Percentiles rank a stretch among this genome's conserved stretches.
These are phyloP conservation scores for Camelina laxa DNA, from an alignment of 345 rosid genomes.

Conservation along the genomic window DNA sequence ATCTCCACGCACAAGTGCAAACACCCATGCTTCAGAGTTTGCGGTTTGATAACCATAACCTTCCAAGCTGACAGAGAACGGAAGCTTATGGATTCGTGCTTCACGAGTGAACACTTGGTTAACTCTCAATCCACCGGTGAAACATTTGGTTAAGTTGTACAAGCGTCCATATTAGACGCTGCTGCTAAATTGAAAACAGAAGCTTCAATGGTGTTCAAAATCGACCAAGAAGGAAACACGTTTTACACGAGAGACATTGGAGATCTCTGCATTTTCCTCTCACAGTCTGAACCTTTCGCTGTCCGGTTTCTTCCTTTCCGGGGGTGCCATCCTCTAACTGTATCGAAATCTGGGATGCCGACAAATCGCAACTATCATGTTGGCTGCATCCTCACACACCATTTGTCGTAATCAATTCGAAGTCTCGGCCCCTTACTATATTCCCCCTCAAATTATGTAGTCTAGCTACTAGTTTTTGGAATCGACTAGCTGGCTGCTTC, in stretches of 20 bases:
- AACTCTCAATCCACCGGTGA: not conserved
- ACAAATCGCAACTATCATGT: too few species aligned
- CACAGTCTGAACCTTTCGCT: not conserved
- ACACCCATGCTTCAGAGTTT: not conserved
- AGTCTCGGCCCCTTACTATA: too few species aligned
- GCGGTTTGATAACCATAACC: not conserved
- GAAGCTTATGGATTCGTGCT: not conserved
- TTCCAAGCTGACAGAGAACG: not conserved
- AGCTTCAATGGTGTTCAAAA: not conserved
- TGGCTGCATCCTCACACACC: too few species aligned
- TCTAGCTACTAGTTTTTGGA: too few species aligned
- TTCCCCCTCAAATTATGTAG: too few species aligned
- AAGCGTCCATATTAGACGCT: not conserved
- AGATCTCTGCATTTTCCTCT: not conserved
- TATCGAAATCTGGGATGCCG: too few species aligned
- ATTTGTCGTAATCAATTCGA: too few species aligned
- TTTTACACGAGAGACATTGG: not conserved
- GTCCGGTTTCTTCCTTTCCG: not conserved
- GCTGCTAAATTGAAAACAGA: not conserved
- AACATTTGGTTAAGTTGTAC: not conserved
- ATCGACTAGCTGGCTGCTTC: too few species aligned
- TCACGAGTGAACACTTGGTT: constrained; percentile 11
- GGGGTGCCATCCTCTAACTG: too few species aligned
- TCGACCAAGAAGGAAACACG: not conserved
- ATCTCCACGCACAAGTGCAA: not conserved